phyloP scores from a whole-genome alignment of 805 yeast species.

The Monosporozyma unispora region DNA sequence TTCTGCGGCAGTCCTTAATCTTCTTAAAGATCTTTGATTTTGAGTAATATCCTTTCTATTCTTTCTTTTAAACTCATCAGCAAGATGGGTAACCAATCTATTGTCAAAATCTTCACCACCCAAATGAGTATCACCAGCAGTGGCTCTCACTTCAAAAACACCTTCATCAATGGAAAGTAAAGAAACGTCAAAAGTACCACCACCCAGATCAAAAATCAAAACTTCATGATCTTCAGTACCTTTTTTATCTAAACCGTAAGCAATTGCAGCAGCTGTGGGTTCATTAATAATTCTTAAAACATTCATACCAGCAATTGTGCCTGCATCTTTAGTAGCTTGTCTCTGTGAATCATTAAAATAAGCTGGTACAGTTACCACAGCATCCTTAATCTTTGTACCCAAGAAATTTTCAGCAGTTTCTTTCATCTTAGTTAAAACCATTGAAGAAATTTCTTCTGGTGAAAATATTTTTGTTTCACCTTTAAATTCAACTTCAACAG shows the following conservation, averaged over 20 bases:
- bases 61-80: slow-evolving; percentile 90
- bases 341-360: slow-evolving; percentile 96
- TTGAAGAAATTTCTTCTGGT: slow-evolving; percentile 91
- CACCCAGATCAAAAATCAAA: slow-evolving; percentile 90
- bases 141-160: slow-evolving; percentile 92
- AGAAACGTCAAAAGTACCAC: slow-evolving; percentile 97
- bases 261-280: slow-evolving; percentile 97
- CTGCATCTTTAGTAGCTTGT: slow-evolving; percentile 97
- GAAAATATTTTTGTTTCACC: slow-evolving; percentile 81
- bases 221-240: slow-evolving; percentile 77
- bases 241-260: slow-evolving; percentile 82
- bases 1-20: slow-evolving; percentile 97
- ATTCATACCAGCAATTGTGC: slow-evolving; percentile 90
- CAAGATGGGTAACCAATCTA: slow-evolving; percentile 86
- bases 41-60: slow-evolving; percentile 81
- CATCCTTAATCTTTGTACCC: slow-evolving; percentile 75
- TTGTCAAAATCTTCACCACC: slow-evolving; percentile 98
- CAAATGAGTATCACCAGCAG: slow-evolving; percentile 61
- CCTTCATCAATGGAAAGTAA: slow-evolving; percentile 88
- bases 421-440: slow-evolving; percentile 85
- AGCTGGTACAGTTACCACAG: slow-evolving; percentile 94
- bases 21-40: slow-evolving; percentile 93
- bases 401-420: slow-evolving; percentile 84
- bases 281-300: slow-evolving; percentile 92
- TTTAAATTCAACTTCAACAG: slow-evolving; percentile 71